These are phyloP conservation scores for Pisolithus microcarpus DNA, from an alignment of 768 basidiomycete genomes.

Conservation along the genomic window DNA sequence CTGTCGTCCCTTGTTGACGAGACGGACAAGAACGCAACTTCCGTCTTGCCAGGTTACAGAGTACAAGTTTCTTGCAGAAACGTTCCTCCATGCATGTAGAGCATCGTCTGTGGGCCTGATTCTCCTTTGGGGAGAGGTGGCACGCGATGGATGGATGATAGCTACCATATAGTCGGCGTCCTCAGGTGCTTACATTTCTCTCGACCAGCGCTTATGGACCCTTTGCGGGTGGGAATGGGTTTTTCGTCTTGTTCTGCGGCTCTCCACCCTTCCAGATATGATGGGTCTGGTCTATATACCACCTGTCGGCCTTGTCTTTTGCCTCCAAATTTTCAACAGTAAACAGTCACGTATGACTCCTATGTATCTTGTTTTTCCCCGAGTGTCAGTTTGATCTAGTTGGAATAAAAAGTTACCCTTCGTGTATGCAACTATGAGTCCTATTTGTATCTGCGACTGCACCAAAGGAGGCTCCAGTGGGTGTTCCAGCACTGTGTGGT, in stretches of 20 bases:
- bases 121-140: background rate
- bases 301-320: background rate
- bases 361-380: background rate
- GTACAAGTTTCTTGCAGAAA: background rate
- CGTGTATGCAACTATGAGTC: no score
- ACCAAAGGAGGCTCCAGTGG: no score
- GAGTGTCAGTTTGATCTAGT: no score
- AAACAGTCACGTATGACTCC: background rate
- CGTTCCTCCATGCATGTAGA: no score
- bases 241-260: background rate
- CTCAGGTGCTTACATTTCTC: background rate
- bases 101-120: background rate
- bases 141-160: background rate
- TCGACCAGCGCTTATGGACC: background rate
- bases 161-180: background rate
- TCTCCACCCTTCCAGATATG: background rate
- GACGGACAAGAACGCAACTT: background rate
- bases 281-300: background rate
- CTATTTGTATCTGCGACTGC: no score
- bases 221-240: background rate
- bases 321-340: background rate
- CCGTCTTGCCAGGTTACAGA: slow-evolving; percentile 1
- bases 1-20: background rate
- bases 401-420: no score
- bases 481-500: no score